A percentile compares a stretch with the other conserved stretches of the same genome.
Conservation (phyloP, 768 basidiomycete genomes). For the Boletus rubroflammeus region DNA sequence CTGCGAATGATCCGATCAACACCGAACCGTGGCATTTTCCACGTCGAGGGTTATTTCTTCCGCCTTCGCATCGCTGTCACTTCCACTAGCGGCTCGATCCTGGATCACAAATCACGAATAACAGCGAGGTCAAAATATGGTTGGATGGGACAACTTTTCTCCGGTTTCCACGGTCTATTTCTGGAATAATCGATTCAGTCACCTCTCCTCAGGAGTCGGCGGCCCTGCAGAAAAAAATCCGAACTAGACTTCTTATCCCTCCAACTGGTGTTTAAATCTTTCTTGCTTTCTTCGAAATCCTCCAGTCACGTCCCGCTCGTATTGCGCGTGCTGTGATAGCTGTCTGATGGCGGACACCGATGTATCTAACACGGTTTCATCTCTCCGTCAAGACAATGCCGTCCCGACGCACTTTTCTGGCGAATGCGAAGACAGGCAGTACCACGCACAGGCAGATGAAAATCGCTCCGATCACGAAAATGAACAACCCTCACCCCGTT, state of each 20-base stretch:
- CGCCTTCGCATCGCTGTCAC: too few relatives aligned
- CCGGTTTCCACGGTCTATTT: background rate
- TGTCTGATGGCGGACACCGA: background rate
- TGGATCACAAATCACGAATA: background rate
- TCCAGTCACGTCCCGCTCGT: background rate
- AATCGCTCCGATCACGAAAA: background rate
- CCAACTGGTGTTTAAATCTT: background rate
- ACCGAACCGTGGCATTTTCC: background rate
- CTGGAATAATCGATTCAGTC: background rate
- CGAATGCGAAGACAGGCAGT: conserved; percentile 17
- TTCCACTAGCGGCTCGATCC: background rate
- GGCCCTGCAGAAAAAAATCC: background rate
- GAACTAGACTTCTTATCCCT: background rate
- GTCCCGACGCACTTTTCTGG: conserved; percentile 47
- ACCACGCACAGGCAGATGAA: conserved; percentile 4
- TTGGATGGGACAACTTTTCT: background rate
- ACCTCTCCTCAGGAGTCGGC: too few relatives aligned
- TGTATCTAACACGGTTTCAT: conserved; percentile 24
- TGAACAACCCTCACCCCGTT: background rate
- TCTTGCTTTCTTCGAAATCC: background rate
- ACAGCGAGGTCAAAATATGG: background rate
- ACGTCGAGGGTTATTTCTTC: too few relatives aligned
- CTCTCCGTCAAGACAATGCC: conserved; percentile 60
- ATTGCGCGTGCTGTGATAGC: too few relatives aligned
- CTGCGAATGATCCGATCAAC: too few relatives aligned